Evolutionary conservation across 2,329 filamentous ascomycete genomes (phyloP).

Genomic region (Neonectria neomacrospora): DNA sequence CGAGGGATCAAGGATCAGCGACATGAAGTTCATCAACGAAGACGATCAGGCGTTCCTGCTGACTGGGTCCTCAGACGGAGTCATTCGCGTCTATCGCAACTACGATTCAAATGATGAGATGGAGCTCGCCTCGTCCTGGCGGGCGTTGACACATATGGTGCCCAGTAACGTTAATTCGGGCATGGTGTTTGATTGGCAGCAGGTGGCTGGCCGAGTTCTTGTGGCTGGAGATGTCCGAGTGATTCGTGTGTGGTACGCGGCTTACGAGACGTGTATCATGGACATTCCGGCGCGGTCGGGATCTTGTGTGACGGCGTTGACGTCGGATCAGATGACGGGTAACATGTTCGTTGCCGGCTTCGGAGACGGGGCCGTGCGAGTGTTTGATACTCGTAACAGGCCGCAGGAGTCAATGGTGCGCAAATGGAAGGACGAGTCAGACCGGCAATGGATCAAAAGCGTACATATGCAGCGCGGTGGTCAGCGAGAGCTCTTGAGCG

Average conservation of each 20-base stretch:
- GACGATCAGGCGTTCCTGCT: conserved; percentile 95
- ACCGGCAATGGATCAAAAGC: conserved; percentile 92
- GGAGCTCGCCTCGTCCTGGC: conserved; percentile 89
- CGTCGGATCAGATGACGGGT: conserved; percentile 96
- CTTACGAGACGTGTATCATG: conserved; percentile 89
- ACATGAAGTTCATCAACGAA: conserved; percentile 97
- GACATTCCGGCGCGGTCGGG: conserved; percentile 96
- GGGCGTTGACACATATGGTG: conserved; percentile 91
- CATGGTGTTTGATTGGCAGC: conserved; percentile 98
- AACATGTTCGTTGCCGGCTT: conserved; percentile 97
- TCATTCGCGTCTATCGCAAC: conserved; percentile 91
- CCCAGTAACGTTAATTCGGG: conserved; percentile 94
- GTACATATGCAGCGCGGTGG: conserved; percentile 97
- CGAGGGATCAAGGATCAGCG: conserved; percentile 88
- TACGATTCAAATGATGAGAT: conserved; percentile 83
- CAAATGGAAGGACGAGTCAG: conserved; percentile 91
- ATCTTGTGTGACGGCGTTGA: conserved; percentile 94
- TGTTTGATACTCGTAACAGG: conserved; percentile 89
- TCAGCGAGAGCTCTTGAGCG: conserved; percentile 88
- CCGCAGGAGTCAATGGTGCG: conserved; percentile 93
- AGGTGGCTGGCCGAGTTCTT: conserved; percentile 94
- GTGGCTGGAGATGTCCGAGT: conserved; percentile 96
- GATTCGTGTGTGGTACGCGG: conserved; percentile 95
- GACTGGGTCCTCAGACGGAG: conserved; percentile 94
- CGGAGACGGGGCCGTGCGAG: conserved; percentile 91